phyloP scores from a whole-genome alignment of 1,284 basidiomycete species.

The Stygiomarasmius scandens region DNA sequence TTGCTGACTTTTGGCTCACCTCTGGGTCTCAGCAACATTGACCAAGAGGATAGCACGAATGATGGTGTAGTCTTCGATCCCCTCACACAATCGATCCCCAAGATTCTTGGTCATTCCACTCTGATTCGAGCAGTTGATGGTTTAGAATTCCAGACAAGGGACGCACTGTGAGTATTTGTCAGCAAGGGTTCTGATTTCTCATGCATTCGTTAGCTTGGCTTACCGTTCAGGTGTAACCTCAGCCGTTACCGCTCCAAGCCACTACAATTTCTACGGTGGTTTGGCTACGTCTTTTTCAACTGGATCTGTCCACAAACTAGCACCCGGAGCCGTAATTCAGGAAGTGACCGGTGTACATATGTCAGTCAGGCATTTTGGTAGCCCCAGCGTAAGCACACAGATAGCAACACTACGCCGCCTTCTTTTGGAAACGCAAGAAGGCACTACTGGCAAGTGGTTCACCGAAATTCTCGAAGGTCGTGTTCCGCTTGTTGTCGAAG shows the following conservation, averaged over 20 bases:
- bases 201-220: too few relatives aligned
- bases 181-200: too few relatives aligned
- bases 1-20: conserved; percentile 61
- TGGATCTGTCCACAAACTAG: conserved; percentile 65
- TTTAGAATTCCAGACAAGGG: conserved; percentile 69
- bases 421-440: conserved; percentile 50
- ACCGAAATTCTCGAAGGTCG: conserved; percentile 48
- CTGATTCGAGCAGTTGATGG: conserved; percentile 76
- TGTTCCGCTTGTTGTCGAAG: conserved; percentile 58
- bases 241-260: conserved; percentile 64
- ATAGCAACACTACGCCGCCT: conserved; percentile 65
- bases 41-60: conserved; percentile 62
- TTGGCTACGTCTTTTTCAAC: conserved; percentile 69
- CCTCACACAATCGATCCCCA: conserved; percentile 45
- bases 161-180: conserved; percentile 63
- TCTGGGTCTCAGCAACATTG: conserved; percentile 64
- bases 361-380: conserved; percentile 32
- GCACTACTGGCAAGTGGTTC: conserved; percentile 56
- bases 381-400: conserved; percentile 62
- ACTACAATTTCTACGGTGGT: conserved; percentile 61
- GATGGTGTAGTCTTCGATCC: conserved; percentile 67
- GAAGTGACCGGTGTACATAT: conserved; percentile 46
- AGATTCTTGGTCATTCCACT: conserved; percentile 52
- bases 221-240: conserved; percentile 64
- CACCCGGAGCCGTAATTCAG: conserved; percentile 68